phyloP scores from a whole-genome alignment of 305 asterid species.

The Stenogyne calaminthoides region DNA sequence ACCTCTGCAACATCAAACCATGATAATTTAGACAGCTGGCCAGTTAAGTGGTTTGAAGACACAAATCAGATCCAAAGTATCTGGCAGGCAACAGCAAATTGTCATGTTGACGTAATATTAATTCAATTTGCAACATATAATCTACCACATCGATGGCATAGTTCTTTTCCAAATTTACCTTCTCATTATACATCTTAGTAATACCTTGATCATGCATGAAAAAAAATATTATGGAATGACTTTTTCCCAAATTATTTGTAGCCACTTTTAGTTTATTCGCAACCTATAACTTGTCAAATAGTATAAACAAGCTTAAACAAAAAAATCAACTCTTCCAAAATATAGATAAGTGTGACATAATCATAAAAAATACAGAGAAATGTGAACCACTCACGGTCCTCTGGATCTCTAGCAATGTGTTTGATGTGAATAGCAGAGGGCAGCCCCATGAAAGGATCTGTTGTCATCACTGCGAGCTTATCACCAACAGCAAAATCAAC shows the following conservation, averaged over 20 bases:
- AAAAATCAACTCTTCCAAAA: not conserved
- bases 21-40: conserved; percentile 4
- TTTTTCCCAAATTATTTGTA: not conserved
- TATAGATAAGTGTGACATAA: conserved; percentile 8
- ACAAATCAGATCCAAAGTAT: not conserved
- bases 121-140: not conserved
- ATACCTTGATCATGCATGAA: not conserved
- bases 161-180: not conserved
- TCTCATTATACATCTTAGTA: not conserved
- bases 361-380: not conserved
- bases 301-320: not conserved
- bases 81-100: not conserved
- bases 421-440: conserved; percentile 88
- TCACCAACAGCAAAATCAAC: conserved; percentile 82
- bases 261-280: not conserved
- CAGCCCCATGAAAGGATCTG: conserved; percentile 86
- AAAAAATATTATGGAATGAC: not conserved
- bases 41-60: not conserved
- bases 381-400: conserved; percentile 62
- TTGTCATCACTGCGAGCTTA: conserved; percentile 76
- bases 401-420: conserved; percentile 55
- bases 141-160: not conserved
- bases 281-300: not conserved
- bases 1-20: conserved; percentile 51
- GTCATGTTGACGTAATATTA: not conserved